Percentiles rank a stretch among this genome's conserved stretches.
phyloP scores from a whole-genome alignment of 345 rosid species.

The Corchorus capsularis region DNA sequence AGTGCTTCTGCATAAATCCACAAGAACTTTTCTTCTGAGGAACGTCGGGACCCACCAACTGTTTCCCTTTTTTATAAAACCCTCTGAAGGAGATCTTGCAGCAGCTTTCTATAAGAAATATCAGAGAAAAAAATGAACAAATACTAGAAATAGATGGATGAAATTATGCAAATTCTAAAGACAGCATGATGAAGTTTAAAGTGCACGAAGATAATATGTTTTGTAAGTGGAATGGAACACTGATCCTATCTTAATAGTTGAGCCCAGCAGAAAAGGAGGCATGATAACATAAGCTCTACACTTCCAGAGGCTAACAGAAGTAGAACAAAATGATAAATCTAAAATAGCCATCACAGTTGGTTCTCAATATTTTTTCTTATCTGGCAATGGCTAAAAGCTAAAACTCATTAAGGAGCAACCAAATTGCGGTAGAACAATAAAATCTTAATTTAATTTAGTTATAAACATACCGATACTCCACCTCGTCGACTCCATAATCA shows the following conservation, averaged over 20 bases:
- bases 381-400: neutral
- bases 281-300: neutral
- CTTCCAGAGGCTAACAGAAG: neutral
- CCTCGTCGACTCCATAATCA: slow-evolving; percentile 68
- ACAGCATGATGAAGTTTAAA: neutral
- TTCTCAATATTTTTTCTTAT: neutral
- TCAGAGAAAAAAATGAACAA: slow-evolving; percentile 20
- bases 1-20: slow-evolving; percentile 70
- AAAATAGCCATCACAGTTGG: neutral
- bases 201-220: neutral
- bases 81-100: slow-evolving; percentile 75
- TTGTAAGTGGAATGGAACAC: neutral
- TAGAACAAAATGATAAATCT: neutral
- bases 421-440: no score
- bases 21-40: slow-evolving; percentile 60
- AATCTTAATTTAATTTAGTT: no score
- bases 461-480: slow-evolving; percentile 72
- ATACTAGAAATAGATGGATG: slow-evolving; percentile 2
- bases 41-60: slow-evolving; percentile 60
- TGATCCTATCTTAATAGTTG: neutral
- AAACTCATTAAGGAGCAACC: neutral
- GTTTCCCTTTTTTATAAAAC: slow-evolving; percentile 60
- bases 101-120: slow-evolving; percentile 52
- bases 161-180: slow-evolving; percentile 6
- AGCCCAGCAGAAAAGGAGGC: neutral